Conservation (phyloP, 176 grass and related monocot species). For the Cocos nucifera region DNA sequence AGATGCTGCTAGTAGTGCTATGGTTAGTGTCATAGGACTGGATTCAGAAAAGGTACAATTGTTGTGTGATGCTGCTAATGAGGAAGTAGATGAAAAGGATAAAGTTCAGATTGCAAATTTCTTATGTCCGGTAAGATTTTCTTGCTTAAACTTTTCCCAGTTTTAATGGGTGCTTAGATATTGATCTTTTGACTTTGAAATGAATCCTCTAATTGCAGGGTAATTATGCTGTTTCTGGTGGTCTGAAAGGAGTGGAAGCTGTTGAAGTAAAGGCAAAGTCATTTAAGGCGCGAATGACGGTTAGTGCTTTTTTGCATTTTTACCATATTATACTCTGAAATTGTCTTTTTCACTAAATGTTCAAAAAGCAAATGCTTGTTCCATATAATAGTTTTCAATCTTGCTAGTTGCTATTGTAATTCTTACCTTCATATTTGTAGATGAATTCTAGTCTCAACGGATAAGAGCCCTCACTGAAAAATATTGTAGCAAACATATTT, state of each 20-base stretch:
- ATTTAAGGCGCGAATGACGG: constrained; percentile 95
- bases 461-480: too few species aligned
- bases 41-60: constrained; percentile 95
- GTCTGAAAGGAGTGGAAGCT: constrained; percentile 89
- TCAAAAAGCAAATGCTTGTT: too few species aligned
- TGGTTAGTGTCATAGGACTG: constrained; percentile 97
- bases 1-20: constrained; percentile 72
- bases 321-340: neutral
- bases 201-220: constrained; percentile 27
- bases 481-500: too few species aligned
- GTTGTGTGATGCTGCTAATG: constrained; percentile 79
- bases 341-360: too few species aligned
- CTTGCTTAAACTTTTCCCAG: too few species aligned
- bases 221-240: constrained; percentile 94
- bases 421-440: too few species aligned
- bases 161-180: too few species aligned
- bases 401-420: too few species aligned
- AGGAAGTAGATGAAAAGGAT: constrained; percentile 71
- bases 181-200: too few species aligned
- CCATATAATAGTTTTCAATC: too few species aligned
- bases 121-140: constrained; percentile 67
- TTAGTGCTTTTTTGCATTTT: constrained; percentile 27
- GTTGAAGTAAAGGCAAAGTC: constrained; percentile 97
- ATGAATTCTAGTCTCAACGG: too few species aligned
- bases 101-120: constrained; percentile 93